phyloP scores from a whole-genome alignment of 306 rosid species.

The Fagus sylvatica region DNA sequence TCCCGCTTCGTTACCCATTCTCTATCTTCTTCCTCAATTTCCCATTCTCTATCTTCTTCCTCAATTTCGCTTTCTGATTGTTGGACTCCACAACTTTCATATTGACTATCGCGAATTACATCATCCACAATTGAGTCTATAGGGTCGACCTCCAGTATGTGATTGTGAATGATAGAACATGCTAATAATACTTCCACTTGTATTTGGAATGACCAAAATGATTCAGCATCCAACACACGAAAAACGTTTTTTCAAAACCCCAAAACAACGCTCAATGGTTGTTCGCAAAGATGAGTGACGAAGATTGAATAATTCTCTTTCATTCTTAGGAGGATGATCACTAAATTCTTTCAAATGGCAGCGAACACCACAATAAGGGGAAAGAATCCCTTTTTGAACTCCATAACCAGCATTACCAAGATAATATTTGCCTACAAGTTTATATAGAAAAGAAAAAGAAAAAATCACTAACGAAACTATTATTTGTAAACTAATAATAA shows the following conservation, averaged over 20 bases:
- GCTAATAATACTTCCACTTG: not conserved
- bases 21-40: not conserved
- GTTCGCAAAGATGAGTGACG: not conserved
- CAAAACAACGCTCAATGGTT: not conserved
- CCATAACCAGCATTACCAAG: not conserved
- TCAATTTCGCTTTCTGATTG: not conserved
- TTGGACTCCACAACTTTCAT: not conserved
- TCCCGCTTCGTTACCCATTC: not conserved
- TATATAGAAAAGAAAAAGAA: not conserved
- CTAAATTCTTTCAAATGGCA: not conserved
- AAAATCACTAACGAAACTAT: too few relatives aligned
- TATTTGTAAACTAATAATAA: too few relatives aligned
- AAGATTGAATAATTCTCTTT: not conserved
- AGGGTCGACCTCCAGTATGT: not conserved
- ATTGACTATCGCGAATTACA: not conserved
- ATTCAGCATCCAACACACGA: not conserved
- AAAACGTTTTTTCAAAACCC: not conserved
- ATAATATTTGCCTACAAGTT: not conserved
- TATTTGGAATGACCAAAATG: not conserved
- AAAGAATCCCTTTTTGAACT: not conserved
- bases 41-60: too few relatives aligned
- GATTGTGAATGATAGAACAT: not conserved
- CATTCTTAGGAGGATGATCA: not conserved
- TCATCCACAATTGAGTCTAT: not conserved
- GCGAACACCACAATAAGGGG: not conserved